These are phyloP conservation scores for Canavalia gladiata DNA, from an alignment of 306 rosid species.

Conservation along the genomic window DNA sequence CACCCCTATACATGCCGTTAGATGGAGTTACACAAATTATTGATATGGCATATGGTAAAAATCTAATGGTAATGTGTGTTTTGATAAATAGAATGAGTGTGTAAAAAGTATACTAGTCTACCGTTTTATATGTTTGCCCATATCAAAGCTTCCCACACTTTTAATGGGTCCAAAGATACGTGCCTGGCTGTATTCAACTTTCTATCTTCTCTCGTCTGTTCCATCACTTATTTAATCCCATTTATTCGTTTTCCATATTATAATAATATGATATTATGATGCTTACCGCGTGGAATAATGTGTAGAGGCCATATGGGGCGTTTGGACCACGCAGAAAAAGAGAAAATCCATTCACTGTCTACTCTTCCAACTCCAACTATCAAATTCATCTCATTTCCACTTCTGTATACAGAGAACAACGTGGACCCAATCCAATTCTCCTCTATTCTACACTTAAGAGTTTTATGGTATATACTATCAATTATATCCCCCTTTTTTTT, in stretches of 20 bases:
- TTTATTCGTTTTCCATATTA: constrained; percentile 45
- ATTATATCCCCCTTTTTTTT: background rate
- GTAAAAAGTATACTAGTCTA: background rate
- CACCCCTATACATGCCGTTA: background rate
- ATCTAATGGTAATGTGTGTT: constrained; percentile 8
- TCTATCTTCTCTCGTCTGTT: constrained; percentile 30
- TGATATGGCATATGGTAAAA: constrained; percentile 2
- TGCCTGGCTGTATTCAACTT: constrained; percentile 59
- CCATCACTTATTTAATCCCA: constrained; percentile 35
- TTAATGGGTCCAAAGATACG: constrained; percentile 57
- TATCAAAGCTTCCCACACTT: constrained; percentile 43
- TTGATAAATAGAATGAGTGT: background rate
- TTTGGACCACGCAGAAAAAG: constrained; percentile 45
- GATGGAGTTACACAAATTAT: constrained; percentile 1
- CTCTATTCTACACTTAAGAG: background rate
- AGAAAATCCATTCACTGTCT: constrained; percentile 35
- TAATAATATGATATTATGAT: constrained; percentile 33
- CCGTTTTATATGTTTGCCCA: constrained; percentile 24
- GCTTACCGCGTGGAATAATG: constrained; percentile 46
- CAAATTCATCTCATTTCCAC: constrained; percentile 18
- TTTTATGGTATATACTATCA: constrained; percentile 17
- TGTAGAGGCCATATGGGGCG: constrained; percentile 42
- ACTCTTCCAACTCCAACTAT: constrained; percentile 1
- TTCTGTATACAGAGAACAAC: background rate
- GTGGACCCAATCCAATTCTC: constrained; percentile 31